A percentile compares a stretch with the other conserved stretches of the same genome.
These are phyloP conservation scores for Favolaschia claudopus DNA, from an alignment of 768 basidiomycete species.

Conservation along the genomic window DNA sequence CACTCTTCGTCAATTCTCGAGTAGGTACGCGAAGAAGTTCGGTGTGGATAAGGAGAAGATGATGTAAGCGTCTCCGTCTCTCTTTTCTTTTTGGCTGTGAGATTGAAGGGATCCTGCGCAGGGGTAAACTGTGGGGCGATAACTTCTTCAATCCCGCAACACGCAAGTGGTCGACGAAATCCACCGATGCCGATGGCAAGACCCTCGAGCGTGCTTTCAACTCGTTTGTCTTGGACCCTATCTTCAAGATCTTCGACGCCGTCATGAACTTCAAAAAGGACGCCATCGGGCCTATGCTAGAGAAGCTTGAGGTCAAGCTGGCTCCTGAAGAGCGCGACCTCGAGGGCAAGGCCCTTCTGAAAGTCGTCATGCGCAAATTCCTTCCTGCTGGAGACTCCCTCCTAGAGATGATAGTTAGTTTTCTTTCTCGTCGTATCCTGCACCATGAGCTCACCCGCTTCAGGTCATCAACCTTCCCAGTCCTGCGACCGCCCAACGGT, in stretches of 20 bases:
- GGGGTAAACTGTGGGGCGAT: constrained; percentile 93
- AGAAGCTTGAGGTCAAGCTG: constrained; percentile 96
- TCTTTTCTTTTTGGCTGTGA: neutral
- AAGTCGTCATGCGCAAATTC: constrained; percentile 99
- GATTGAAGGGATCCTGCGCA: neutral
- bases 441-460: no score
- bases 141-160: constrained; percentile 99
- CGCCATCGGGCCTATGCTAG: constrained; percentile 79
- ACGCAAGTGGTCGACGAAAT: constrained; percentile 92
- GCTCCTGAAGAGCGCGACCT: constrained; percentile 88
- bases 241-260: constrained; percentile 97
- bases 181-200: constrained; percentile 81
- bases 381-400: constrained; percentile 98
- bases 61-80: constrained; percentile 50
- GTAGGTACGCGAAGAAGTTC: constrained; percentile 96
- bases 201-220: constrained; percentile 98
- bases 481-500: constrained; percentile 93
- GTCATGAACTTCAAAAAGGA: constrained; percentile 99
- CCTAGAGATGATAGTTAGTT: constrained; percentile 99
- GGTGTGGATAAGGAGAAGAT: constrained; percentile 99
- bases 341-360: constrained; percentile 95
- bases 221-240: constrained; percentile 97
- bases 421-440: no score
- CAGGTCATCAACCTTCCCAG: constrained; percentile 93
- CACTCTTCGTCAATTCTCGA: constrained; percentile 97